phyloP scores from a whole-genome alignment of 352 stramenopile species.

The Albugo candida region DNA sequence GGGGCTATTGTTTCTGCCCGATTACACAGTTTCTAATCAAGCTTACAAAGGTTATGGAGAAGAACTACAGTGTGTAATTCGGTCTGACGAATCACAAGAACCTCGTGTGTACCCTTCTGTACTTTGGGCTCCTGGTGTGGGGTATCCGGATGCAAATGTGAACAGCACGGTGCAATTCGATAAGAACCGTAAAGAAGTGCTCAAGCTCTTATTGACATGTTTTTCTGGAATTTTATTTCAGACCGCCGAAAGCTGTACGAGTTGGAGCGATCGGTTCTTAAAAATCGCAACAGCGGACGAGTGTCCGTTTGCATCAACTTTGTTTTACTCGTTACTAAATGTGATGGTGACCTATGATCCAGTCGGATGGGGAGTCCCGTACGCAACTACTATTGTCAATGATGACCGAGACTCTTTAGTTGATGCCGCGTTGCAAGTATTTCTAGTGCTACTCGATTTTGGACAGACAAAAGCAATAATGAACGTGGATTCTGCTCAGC shows the following conservation, averaged over 20 bases:
- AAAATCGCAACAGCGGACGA: slow-evolving; percentile 75
- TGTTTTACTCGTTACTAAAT: slow-evolving; percentile 95
- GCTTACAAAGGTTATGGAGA: slow-evolving; percentile 66
- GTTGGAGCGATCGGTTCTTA: slow-evolving; percentile 83
- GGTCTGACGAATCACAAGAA: slow-evolving; percentile 19
- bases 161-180: slow-evolving; percentile 61
- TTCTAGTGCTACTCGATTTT: slow-evolving; percentile 91
- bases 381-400: slow-evolving; percentile 74
- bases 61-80: slow-evolving; percentile 40
- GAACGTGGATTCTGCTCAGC: slow-evolving; percentile 22
- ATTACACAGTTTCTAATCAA: slow-evolving; percentile 74
- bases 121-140: slow-evolving; percentile 59
- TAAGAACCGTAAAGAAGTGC: slow-evolving; percentile 90
- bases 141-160: slow-evolving; percentile 59
- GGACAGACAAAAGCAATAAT: slow-evolving; percentile 37
- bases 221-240: slow-evolving; percentile 94
- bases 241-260: slow-evolving; percentile 80
- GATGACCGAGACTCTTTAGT: slow-evolving; percentile 82
- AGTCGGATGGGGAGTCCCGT: slow-evolving; percentile 77
- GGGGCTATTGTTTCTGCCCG: slow-evolving; percentile 64
- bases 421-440: slow-evolving; percentile 81
- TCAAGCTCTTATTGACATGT: slow-evolving; percentile 85
- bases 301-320: slow-evolving; percentile 83
- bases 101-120: slow-evolving; percentile 52
- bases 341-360: slow-evolving; percentile 89